Base-by-base conservation (phyloP, 768 basidiomycete genomes). In the Mycena sanguinolenta region DNA sequence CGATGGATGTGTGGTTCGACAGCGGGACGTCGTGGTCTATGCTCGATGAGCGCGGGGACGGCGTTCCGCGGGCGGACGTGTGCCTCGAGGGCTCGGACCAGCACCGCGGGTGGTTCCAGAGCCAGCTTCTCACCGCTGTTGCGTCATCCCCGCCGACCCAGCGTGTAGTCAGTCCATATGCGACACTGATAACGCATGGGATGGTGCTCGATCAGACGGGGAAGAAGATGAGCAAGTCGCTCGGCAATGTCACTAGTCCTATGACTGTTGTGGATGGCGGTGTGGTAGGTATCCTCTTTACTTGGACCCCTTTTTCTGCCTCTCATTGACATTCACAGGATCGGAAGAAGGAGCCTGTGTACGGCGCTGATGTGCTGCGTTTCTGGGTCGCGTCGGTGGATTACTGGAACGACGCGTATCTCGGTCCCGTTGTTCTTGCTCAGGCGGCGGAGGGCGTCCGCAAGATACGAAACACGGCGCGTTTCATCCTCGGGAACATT, bases 1-100 rank as follows among this genome's bases (percentile, higher is more conserved):
- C 97, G 3, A 96, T 99, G 91, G 97, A 99, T 79, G 97, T 99
- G 19, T 99, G 97, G 97, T 99, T 98, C 74, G 97, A 99, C 81
- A 97, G 95, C 74, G 97, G 97, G 5, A 91, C 94, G 3, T 94
- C 96, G 4, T 99, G 97, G 97, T 91, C 95, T 2, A 87, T 95
- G 84, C 82, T 97, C 21, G 72, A 75, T 8, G 82, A 82, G 60
- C 38, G 75, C 65, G 53, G 77, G 83, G 27, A 54, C 6, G 72
- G 80, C 77, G 34, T 82, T 86, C 60, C 82, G 84, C 46, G 62
- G 50, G 94, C 96, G 1, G 96, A 99, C 75, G 86, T 98, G 32
- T 97, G 95, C 77, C 82, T 99, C 32, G 97, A 99, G 76, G 98
- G 98, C 17, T 93, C 94, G 1, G 97, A 99, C 80, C 97, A 99